Percentiles rank a stretch among this genome's conserved stretches.
phyloP scores from a whole-genome alignment of 225 moss, liverwort and hornwort genomes.

The Pseudisothecium myosuroides region DNA sequence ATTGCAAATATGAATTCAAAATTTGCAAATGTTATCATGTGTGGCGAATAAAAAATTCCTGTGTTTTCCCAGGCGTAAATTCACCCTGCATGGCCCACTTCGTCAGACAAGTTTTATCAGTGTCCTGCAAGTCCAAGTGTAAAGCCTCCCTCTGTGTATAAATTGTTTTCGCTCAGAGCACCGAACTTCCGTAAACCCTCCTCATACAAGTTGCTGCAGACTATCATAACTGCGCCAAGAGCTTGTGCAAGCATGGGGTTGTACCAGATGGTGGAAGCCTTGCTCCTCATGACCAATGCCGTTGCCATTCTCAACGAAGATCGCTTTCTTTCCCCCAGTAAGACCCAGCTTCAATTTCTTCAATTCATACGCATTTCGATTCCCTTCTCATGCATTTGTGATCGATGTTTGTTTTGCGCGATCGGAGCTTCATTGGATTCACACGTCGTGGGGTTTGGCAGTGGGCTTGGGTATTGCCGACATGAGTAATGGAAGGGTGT shows the following conservation, averaged over 20 bases:
- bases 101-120: too few relatives aligned
- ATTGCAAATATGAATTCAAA: too few relatives aligned
- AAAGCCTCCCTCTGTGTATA: not conserved
- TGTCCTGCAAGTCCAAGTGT: too few relatives aligned
- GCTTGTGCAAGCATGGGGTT: slow-evolving; percentile 10
- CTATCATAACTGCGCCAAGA: not conserved
- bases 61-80: too few relatives aligned
- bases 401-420: not conserved
- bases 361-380: not conserved
- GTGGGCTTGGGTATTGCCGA: slow-evolving; percentile 34
- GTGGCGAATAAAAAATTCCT: too few relatives aligned
- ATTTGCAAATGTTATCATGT: too few relatives aligned
- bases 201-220: not conserved
- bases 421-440: not conserved
- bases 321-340: slow-evolving; percentile 35
- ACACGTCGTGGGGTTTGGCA: not conserved
- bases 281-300: slow-evolving; percentile 32
- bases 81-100: too few relatives aligned
- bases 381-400: not conserved
- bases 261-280: slow-evolving; percentile 30
- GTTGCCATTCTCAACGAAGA: slow-evolving; percentile 40
- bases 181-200: not conserved
- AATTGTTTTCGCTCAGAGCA: not conserved
- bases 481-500: slow-evolving; percentile 21
- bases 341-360: not conserved